Conservation (phyloP, 306 rosid species). For the Prunus dulcis region DNA sequence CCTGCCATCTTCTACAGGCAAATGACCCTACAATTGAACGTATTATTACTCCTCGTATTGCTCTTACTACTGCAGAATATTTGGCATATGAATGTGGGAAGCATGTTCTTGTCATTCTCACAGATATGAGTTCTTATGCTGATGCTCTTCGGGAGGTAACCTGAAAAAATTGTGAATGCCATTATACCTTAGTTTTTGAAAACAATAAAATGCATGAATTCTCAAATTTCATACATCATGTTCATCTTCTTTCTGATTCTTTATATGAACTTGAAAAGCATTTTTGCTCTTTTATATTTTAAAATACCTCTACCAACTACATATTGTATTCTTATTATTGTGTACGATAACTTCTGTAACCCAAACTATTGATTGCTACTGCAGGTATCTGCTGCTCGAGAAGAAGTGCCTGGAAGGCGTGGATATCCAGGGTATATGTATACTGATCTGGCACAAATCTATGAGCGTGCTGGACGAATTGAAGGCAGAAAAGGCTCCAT, state of each 20-base stretch:
- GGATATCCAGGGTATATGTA: constrained; percentile 99
- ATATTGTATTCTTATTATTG: neutral
- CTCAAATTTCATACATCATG: constrained; percentile 8
- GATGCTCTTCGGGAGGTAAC: constrained; percentile 99
- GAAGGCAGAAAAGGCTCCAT: constrained; percentile 99
- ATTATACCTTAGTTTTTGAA: neutral
- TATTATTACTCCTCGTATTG: constrained; percentile 98
- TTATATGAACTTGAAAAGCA: neutral
- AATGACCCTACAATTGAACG: constrained; percentile 99
- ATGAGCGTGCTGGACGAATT: constrained; percentile 98
- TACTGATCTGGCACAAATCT: constrained; percentile 98
- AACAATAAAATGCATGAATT: neutral
- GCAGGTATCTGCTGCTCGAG: constrained; percentile 99
- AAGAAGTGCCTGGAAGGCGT: constrained; percentile 99
- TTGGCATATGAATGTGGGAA: constrained; percentile 99
- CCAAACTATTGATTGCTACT: constrained; percentile 23
- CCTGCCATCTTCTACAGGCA: constrained; percentile 60
- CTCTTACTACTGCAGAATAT: constrained; percentile 98
- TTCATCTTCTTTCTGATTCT: constrained; percentile 3
- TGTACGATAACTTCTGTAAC: constrained; percentile 9
- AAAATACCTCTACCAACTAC: neutral
- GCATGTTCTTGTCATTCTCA: constrained; percentile 98
- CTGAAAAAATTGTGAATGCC: constrained; percentile 7
- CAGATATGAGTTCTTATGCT: constrained; percentile 99
- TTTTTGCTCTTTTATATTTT: constrained; percentile 17